Evolutionary conservation across 2,329 filamentous ascomycete species (phyloP).

Genomic region (Talaromyces sp.): DNA sequence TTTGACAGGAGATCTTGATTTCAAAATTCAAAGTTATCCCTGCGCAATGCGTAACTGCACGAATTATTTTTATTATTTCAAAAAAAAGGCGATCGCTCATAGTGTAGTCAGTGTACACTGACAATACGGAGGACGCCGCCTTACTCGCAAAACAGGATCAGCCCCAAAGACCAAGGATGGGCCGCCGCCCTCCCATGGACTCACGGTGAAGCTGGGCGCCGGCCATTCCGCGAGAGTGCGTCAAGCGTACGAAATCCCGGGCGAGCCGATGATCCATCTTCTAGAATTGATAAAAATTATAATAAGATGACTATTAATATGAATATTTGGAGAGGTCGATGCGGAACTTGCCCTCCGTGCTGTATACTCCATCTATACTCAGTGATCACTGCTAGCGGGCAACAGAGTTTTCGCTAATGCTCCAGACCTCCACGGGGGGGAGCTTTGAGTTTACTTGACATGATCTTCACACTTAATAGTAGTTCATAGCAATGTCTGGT

Average conservation of each 20-base stretch:
- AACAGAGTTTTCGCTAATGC: not conserved
- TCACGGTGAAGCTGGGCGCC: not conserved
- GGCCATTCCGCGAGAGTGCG: not conserved
- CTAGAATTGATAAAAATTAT: too few species aligned
- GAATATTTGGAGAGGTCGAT: too few species aligned
- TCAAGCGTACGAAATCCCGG: not conserved
- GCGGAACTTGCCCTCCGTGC: not conserved
- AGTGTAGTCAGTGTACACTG: too few species aligned
- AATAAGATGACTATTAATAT: too few species aligned
- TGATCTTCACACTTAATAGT: not conserved
- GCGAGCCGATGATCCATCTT: not conserved
- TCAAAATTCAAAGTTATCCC: too few species aligned
- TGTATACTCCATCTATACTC: not conserved
- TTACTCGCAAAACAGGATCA: not conserved
- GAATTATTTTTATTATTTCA: too few species aligned
- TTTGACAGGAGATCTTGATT: not conserved
- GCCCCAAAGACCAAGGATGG: not conserved
- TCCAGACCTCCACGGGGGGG: not conserved
- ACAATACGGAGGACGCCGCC: too few species aligned
- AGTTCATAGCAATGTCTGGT: too few species aligned
- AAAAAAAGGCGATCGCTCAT: too few species aligned
- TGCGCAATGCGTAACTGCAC: too few species aligned
- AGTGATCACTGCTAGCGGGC: not conserved
- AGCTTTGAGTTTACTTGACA: not conserved
- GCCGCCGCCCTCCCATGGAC: not conserved